Base-by-base conservation (phyloP, 768 basidiomycete genomes). In the Lentinula edodes region DNA sequence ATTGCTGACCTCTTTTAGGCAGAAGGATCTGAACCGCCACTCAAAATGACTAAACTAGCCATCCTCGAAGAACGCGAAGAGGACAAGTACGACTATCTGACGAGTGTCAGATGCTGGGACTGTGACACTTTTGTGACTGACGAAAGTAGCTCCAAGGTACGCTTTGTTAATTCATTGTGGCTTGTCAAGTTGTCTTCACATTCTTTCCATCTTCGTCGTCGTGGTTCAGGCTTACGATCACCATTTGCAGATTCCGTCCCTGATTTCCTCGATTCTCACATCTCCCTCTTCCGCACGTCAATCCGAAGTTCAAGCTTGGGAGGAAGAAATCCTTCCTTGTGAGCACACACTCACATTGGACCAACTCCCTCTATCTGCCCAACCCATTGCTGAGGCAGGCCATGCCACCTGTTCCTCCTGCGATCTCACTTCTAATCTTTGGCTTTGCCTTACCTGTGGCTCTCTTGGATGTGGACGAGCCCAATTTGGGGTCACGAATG, bases 301-400 rank as follows among this genome's bases (percentile, higher is more conserved):
- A 70, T 93, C 90, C 0, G 95, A 98, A 68, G 90, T 99, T 52
- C 90, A 97, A 74, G 90, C 97, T 6, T 99, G 97, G 97, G 94
- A 98, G 71, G 95, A 98, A 72, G 96, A 98, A 66, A 88, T 97
- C 45, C 68, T 78, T 0, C 74, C 93, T 6, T 99, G 97, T 79
- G 88, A 93, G 68, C 97, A 99, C 60, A 83, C 83, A 0, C 71
- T 83, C 2, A 76, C 72, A 10, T 70, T 83, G 8, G 71, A 80
- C 59, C 77, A 83, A 69, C 55, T 42, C 9, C 51, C 35, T 34
- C 65, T 71, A 34, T 68, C 74, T 5, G 77, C 76, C 3, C 80
- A 77, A 10, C 73, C 73, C 10, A 87, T 87, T 20, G 72, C 76
- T 0, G 76, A 83, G 0, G 81, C 83, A 0, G 88, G 92, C 8